A percentile compares a stretch with the other conserved stretches of the same genome.
Evolutionary conservation across 192 early-diverging fungal species (phyloP).

Genomic region (Coemansia javaensis): DNA sequence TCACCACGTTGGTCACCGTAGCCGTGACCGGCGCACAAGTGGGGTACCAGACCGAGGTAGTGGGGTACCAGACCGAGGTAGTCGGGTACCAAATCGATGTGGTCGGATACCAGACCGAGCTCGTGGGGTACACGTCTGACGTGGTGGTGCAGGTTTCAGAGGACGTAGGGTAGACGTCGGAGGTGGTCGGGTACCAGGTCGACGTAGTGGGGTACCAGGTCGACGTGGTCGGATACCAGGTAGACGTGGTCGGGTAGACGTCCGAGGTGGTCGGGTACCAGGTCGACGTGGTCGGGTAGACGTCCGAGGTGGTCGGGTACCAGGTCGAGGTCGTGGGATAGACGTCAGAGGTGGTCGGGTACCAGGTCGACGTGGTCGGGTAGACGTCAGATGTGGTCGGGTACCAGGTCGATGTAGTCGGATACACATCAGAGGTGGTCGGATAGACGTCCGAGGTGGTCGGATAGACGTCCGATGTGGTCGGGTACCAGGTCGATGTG

Average conservation of each 20-base stretch:
- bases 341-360: constrained; percentile 3
- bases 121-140: not conserved
- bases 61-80: constrained; percentile 7
- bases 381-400: constrained; percentile 4
- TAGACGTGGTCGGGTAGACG: constrained; percentile 4
- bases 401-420: constrained; percentile 1
- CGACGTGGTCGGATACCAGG: not conserved
- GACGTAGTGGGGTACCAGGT: constrained; percentile 1
- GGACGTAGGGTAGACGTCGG: not conserved
- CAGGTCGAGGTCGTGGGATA: constrained; percentile 2
- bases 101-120: not conserved
- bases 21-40: constrained; percentile 16
- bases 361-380: not conserved
- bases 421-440: constrained; percentile 3
- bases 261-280: constrained; percentile 1
- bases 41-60: constrained; percentile 13
- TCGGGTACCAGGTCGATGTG: not conserved
- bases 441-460: constrained; percentile 9
- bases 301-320: constrained; percentile 1
- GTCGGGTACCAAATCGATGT: not conserved
- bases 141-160: not conserved
- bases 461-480: constrained; percentile 1
- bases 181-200: not conserved
- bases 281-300: constrained; percentile 2
- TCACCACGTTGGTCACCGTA: constrained; percentile 1